Evolutionary conservation across 495 filamentous ascomycete genomes (phyloP), one percentile per base, ranked within the genome.

Genomic region (Neurospora cerealis): DNA sequence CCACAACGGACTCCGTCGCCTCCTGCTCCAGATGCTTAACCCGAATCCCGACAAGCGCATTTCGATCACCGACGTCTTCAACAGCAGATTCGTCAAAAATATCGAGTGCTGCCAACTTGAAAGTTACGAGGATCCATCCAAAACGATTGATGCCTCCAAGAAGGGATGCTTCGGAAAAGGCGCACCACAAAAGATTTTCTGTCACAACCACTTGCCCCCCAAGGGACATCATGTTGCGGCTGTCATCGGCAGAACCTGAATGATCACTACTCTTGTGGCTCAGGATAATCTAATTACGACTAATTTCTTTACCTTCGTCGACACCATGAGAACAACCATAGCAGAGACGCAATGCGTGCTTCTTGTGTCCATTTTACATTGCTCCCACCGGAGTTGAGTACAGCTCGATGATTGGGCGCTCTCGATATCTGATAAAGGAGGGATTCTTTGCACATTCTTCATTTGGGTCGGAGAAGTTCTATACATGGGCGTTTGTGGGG

Each of bases 11-110:
- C 82, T 92, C 62, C 87, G 87, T 71, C 86, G 88, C 5, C 80
- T 95, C 4, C 80, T 95, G 5, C 82, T 93, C n/a, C 87, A 86
- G 76, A 94, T 95, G 92, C 84, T 94, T 69, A 88, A 94, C 79
- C 91, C 92, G 2, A 82, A 91, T 76, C 92, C 92, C 11, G 82
- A 82, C 28, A 88, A 87, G 78, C 90, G 93, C 28, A 87, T 90
- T 72, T 85, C 88, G 36, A 90, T 93, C 69, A 80, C 85, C 32
- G 86, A 90, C 0, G 89, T 89, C 15, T 77, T 92, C 70, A 86
- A 84, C 70, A 87, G 89, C 75, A 82, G 87, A 40, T 92, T 87
- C 86, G 82, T 95, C 71, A 90, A 88, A 83, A 81, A 82, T 34
- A 86, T 93, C 71, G 90, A 93, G 75, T 93, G 92, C 82, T 95